Conservation (phyloP, 169 alveolate genomes). For the Plasmodium knowlesi region DNA sequence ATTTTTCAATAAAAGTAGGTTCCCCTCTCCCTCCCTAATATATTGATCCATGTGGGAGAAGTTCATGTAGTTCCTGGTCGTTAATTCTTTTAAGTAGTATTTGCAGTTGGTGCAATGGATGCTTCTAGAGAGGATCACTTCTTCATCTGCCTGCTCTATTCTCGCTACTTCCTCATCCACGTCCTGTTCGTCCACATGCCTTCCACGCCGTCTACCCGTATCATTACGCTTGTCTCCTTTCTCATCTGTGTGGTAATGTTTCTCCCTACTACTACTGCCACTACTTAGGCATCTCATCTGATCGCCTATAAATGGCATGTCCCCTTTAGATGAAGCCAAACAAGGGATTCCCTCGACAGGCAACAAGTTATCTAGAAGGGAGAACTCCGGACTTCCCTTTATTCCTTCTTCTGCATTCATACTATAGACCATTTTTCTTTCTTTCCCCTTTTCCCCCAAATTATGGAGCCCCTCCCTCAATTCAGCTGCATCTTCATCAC, state of each 20-base stretch:
- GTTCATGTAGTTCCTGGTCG: slow-evolving; percentile 23
- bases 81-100: slow-evolving; percentile 29
- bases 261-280: background rate
- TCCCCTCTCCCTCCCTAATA: slow-evolving; percentile 39
- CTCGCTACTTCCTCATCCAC: background rate
- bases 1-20: slow-evolving; percentile 44
- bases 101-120: slow-evolving; percentile 43
- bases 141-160: slow-evolving; percentile 3
- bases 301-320: background rate
- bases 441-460: background rate
- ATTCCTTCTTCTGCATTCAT: background rate
- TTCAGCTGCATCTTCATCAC: background rate
- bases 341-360: background rate
- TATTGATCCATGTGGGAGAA: slow-evolving; percentile 26
- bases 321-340: background rate
- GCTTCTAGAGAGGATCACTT: background rate
- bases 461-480: background rate
- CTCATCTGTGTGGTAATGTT: background rate
- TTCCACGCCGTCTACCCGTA: background rate
- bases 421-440: background rate
- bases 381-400: background rate
- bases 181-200: background rate
- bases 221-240: background rate
- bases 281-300: background rate
- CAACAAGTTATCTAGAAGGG: background rate